A percentile compares a stretch with the other conserved stretches of the same genome.
Evolutionary conservation across 2,329 filamentous ascomycete species (phyloP).

Genomic region (Intubia oerlemansii): DNA sequence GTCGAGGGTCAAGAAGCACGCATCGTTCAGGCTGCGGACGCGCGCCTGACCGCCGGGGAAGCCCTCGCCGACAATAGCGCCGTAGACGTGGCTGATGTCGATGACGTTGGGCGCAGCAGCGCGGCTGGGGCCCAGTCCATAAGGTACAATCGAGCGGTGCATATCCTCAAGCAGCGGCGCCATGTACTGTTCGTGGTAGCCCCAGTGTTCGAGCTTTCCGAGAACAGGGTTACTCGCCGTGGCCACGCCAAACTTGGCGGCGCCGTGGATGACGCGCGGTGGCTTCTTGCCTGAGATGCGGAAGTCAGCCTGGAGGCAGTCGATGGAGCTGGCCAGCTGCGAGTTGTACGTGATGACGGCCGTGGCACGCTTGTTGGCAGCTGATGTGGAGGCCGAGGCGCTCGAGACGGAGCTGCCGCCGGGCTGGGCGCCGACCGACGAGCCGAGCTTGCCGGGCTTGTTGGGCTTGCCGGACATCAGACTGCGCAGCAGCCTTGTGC

Average conservation of each 20-base stretch:
- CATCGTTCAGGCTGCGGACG: slow-evolving; percentile 53
- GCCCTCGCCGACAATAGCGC: slow-evolving; percentile 68
- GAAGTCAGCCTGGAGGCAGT: slow-evolving; percentile 61
- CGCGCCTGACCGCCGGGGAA: slow-evolving; percentile 66
- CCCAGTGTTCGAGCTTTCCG: slow-evolving; percentile 66
- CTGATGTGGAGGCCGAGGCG: too few species aligned
- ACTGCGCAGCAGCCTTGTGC: slow-evolving; percentile 66
- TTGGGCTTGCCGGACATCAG: slow-evolving; percentile 59
- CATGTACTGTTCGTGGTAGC: slow-evolving; percentile 50
- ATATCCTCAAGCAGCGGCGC: slow-evolving; percentile 62
- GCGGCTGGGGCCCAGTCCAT: slow-evolving; percentile 59
- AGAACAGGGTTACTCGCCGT: slow-evolving; percentile 60
- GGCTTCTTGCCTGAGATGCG: slow-evolving; percentile 38
- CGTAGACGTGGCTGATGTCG: slow-evolving; percentile 74
- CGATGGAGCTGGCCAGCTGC: slow-evolving; percentile 58
- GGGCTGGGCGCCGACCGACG: slow-evolving; percentile 14
- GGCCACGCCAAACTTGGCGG: slow-evolving; percentile 56
- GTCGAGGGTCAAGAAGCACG: slow-evolving; percentile 53
- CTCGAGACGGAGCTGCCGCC: too few species aligned
- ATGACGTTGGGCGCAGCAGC: slow-evolving; percentile 67
- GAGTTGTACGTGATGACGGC: slow-evolving; percentile 75
- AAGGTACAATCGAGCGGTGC: slow-evolving; percentile 50
- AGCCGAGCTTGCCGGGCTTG: slow-evolving; percentile 55
- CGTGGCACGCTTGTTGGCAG: slow-evolving; percentile 40
- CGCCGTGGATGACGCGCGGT: slow-evolving; percentile 65